Evolutionary conservation across 768 basidiomycete species (phyloP).

Genomic region (Pholiota molesta): DNA sequence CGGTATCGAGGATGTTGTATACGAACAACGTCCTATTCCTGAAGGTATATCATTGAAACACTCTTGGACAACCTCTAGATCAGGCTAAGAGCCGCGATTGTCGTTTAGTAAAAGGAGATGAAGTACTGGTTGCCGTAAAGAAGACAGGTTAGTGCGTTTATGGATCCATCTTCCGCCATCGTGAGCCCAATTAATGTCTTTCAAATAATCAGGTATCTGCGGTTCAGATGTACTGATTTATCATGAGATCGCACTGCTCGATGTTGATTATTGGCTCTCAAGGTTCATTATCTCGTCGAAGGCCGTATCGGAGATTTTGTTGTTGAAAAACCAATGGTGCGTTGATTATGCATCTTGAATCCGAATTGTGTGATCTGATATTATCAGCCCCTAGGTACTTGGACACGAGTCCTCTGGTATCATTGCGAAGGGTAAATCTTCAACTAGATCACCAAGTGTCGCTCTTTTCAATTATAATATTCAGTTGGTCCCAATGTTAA

Average conservation of each 20-base stretch:
- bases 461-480: slow-evolving; percentile 2
- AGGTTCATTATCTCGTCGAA: slow-evolving; percentile 82
- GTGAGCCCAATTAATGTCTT: not conserved
- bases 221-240: slow-evolving; percentile 72
- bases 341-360: not conserved
- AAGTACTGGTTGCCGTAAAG: slow-evolving; percentile 89
- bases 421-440: slow-evolving; percentile 62
- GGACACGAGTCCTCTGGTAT: slow-evolving; percentile 93
- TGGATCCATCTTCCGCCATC: slow-evolving; percentile 5
- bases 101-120: slow-evolving; percentile 60
- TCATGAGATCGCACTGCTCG: not conserved
- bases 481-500: slow-evolving; percentile 78
- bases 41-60: slow-evolving; percentile 45
- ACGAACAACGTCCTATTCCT: slow-evolving; percentile 77
- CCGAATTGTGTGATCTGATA: not conserved
- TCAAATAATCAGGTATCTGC: slow-evolving; percentile 67
- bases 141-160: slow-evolving; percentile 69
- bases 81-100: slow-evolving; percentile 5
- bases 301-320: slow-evolving; percentile 82
- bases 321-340: slow-evolving; percentile 80
- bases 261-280: slow-evolving; percentile 1
- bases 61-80: not conserved
- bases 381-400: slow-evolving; percentile 54
- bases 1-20: slow-evolving; percentile 67
- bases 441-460: not conserved